phyloP scores from a whole-genome alignment of 2,329 filamentous ascomycete genomes.

The Hymenoscyphus fraxineus region DNA sequence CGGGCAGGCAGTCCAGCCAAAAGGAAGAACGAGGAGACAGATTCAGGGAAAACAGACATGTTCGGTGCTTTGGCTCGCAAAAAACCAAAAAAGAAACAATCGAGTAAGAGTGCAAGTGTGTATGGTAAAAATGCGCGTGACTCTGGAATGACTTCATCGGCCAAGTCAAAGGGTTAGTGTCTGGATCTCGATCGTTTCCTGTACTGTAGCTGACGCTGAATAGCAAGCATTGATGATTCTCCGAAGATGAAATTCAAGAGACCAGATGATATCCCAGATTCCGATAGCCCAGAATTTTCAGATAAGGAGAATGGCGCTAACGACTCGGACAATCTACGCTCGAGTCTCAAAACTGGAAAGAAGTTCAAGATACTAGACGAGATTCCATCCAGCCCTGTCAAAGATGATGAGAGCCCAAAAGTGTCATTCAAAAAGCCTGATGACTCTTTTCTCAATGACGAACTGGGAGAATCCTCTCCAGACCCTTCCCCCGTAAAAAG shows the following conservation, averaged over 20 bases:
- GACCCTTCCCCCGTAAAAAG: not conserved
- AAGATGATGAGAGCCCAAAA: not conserved
- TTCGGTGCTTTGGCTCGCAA: not conserved
- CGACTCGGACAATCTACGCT: not conserved
- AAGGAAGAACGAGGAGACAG: conserved; percentile 18
- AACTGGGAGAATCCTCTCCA: not conserved
- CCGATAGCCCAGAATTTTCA: not conserved
- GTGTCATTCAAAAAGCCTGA: not conserved
- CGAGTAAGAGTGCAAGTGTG: not conserved
- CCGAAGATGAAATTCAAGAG: conserved; percentile 6
- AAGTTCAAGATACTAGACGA: not conserved
- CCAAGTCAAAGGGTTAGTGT: not conserved
- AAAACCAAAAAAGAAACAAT: not conserved
- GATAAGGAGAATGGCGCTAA: not conserved
- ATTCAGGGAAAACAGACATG: not conserved
- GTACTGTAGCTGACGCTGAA: not conserved
- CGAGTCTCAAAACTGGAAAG: not conserved
- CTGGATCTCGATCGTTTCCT: not conserved
- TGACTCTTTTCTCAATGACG: not conserved
- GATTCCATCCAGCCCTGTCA: not conserved
- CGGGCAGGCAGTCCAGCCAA: conserved; percentile 13
- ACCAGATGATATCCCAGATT: not conserved
- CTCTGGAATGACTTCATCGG: not conserved
- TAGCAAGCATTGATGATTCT: conserved; percentile 5
- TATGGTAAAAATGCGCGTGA: not conserved